Evolutionary conservation across 169 alveolate species (phyloP), one percentile per base, ranked within the genome.

Genomic region (Babesia gibsoni): DNA sequence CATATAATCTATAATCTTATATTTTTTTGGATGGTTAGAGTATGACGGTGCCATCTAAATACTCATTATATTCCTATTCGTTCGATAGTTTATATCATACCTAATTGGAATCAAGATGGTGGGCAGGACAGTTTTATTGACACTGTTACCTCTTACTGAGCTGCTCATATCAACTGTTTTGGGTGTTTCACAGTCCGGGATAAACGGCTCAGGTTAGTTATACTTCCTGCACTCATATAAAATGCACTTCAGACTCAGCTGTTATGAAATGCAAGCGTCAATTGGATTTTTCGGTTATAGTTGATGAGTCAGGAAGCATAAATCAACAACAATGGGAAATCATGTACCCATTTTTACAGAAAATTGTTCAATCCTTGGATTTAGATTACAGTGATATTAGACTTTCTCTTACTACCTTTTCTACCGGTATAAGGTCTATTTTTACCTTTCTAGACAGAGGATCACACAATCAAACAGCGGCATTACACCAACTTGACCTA

Each of bases 301-400:
- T 79, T 5, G 88, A 79, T 32, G 88, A 79, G 33, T 79, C 88
- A 18, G 67, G 66, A 6, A 79, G 88, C 49, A 79, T 79, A 32
- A 16, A 20, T 0, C 9, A 30, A 2, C 12, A 30, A n/a, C 67
- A 79, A n/a, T 79, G 88, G 88, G 43, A 43, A 8, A 41, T 41
- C 23, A 41, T 79, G 36, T 61, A 68, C 23, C 85, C 84, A 2
- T 79, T 79, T 39, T 32, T 79, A 16, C 36, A 63, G 63, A 41
- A 69, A 0, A 36, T 79, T 8, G 52, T 79, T 25, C 41, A 9
- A 16, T 58, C 88, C 22, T 18, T 79, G 2, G 74, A 67, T 33
- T 58, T 79, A 0, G 70, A 67, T 32, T 30, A 49, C 65, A 79
- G 53, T 30, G 65, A 65, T 42, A 72, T 68, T 29, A 77, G 74